A percentile compares a stretch with the other conserved stretches of the same genome.
Evolutionary conservation across 1,284 basidiomycete species (phyloP).

Genomic region (Microbotryum silenes-acaulis): DNA sequence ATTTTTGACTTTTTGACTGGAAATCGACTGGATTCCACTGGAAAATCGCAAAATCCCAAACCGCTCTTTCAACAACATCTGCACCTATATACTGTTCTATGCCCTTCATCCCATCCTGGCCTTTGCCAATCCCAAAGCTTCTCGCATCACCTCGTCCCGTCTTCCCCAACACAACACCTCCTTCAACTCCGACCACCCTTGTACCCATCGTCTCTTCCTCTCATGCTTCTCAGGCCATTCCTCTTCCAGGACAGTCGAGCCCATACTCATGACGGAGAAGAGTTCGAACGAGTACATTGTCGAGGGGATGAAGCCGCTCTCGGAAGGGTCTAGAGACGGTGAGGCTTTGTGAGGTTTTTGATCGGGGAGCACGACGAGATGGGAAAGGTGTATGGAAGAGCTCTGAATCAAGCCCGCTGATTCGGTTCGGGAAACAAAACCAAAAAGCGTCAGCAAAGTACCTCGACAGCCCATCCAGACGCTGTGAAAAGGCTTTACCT

Average conservation of each 20-base stretch:
- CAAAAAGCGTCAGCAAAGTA: too few relatives aligned
- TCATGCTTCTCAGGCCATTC: constrained; percentile 26
- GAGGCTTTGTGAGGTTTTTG: constrained; percentile 24
- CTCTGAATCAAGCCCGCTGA: constrained; percentile 13
- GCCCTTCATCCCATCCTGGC: too few relatives aligned
- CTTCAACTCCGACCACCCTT: constrained; percentile 19
- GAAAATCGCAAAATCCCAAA: too few relatives aligned
- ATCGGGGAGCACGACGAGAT: constrained; percentile 19
- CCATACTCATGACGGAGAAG: constrained; percentile 10
- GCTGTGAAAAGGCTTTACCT: constrained; percentile 6
- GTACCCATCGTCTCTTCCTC: constrained; percentile 9
- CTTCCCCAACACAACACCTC: constrained; percentile 19
- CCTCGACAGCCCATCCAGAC: too few relatives aligned
- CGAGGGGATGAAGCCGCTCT: constrained; percentile 15
- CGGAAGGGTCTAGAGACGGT: constrained; percentile 5
- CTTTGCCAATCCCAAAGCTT: constrained; percentile 8
- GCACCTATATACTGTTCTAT: too few relatives aligned
- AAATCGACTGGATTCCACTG: too few relatives aligned
- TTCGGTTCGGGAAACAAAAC: too few relatives aligned
- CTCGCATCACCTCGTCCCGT: constrained; percentile 18
- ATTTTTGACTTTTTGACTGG: too few relatives aligned
- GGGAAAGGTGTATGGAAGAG: constrained; percentile 12
- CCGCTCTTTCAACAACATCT: too few relatives aligned
- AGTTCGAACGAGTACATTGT: constrained; percentile 26
- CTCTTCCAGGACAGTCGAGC: not conserved